Conservation (phyloP, 192 early-diverging fungal genomes). For the Gamsiella multidivaricata region DNA sequence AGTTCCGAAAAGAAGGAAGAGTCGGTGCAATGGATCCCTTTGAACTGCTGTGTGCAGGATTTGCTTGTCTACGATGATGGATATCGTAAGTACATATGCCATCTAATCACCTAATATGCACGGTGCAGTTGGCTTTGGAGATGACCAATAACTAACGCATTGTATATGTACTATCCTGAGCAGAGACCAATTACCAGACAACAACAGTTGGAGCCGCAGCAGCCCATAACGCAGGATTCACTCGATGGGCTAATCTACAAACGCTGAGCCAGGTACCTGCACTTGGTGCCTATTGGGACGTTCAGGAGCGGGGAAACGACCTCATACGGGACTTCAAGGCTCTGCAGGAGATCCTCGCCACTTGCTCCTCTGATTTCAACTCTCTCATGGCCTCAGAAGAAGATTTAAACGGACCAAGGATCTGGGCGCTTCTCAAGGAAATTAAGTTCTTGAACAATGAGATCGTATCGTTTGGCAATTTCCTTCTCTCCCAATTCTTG, state of each 20-base stretch:
- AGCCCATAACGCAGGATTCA: slow-evolving; percentile 35
- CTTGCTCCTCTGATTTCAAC: slow-evolving; percentile 14
- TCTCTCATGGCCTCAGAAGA: slow-evolving; percentile 1
- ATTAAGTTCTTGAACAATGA: slow-evolving; percentile 28
- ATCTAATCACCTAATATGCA: background rate
- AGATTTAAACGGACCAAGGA: background rate
- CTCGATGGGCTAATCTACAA: slow-evolving; percentile 8
- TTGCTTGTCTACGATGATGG: slow-evolving; percentile 42
- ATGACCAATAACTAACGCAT: too few species aligned
- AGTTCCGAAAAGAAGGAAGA: slow-evolving; percentile 50
- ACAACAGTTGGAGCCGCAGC: slow-evolving; percentile 44
- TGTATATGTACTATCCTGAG: too few species aligned
- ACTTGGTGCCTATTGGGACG: slow-evolving; percentile 33
- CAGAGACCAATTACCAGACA: slow-evolving; percentile 43
- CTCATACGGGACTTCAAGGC: slow-evolving; percentile 32
- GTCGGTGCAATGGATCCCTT: slow-evolving; percentile 36
- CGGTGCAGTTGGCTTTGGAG: background rate
- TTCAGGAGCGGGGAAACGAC: slow-evolving; percentile 36
- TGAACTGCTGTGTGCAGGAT: slow-evolving; percentile 48
- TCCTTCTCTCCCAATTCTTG: slow-evolving; percentile 19
- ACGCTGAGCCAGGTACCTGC: slow-evolving; percentile 6
- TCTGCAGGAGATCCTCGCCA: slow-evolving; percentile 19
- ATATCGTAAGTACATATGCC: slow-evolving; percentile 14
- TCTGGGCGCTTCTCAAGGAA: slow-evolving; percentile 24
- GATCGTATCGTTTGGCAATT: slow-evolving; percentile 26